phyloP scores from a whole-genome alignment of 1,139 yeast genomes.

The Candida gigantensis region DNA sequence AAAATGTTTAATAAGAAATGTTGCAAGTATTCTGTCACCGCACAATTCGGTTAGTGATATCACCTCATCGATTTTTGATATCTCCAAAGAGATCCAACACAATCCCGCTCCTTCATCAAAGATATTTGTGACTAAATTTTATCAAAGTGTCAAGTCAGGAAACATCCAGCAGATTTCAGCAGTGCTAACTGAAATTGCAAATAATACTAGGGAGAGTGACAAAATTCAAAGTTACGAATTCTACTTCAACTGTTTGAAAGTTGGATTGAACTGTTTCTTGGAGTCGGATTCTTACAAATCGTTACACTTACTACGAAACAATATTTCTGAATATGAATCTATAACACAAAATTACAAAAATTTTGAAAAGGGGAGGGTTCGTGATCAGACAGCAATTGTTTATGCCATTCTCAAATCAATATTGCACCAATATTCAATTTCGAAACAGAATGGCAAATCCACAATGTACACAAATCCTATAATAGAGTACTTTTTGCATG shows the following conservation, averaged over 20 bases:
- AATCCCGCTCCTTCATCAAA: background rate
- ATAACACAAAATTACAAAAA: background rate
- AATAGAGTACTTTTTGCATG: conserved; percentile 10
- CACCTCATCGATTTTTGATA: conserved; percentile 8
- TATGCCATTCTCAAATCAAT: conserved; percentile 7
- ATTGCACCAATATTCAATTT: conserved; percentile 10
- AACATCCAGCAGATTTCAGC: conserved; percentile 5
- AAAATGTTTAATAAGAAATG: background rate
- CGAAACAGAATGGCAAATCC: conserved; percentile 1
- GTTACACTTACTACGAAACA: conserved; percentile 5
- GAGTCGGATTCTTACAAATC: conserved; percentile 2
- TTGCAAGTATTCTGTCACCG: background rate
- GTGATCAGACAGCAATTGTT: background rate
- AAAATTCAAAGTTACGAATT: background rate
- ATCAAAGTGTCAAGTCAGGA: conserved; percentile 4
- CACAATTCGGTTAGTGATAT: background rate
- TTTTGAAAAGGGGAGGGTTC: background rate
- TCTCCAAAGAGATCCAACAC: background rate
- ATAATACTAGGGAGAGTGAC: background rate
- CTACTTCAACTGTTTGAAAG: conserved; percentile 10
- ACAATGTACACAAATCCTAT: conserved; percentile 7
- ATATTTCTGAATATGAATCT: conserved; percentile 7
- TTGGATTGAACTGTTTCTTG: conserved; percentile 7
- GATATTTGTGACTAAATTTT: conserved; percentile 3
- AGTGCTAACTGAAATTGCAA: conserved; percentile 6